Base-by-base conservation (phyloP, 345 rosid genomes). In the Pugionium dolabratum region DNA sequence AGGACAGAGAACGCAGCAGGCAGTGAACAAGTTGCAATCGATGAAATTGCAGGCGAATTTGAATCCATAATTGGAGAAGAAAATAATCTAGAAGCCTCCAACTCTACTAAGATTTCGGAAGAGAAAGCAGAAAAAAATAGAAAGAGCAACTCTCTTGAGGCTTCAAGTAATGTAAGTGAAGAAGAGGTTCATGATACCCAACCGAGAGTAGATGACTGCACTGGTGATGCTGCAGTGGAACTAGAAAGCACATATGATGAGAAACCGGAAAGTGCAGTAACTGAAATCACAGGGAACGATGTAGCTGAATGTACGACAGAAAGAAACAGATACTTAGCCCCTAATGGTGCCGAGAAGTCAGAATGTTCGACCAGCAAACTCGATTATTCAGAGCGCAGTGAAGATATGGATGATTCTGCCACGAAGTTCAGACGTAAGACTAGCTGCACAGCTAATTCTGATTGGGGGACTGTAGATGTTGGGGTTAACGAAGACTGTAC, bases 191-290 rank as follows among this genome's bases (percentile, higher is more conserved):
- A 1, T 27, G 44, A 6, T 45, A 40, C 55, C 48, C 29, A 29
- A 51, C 43, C 51, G 50, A 63, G 41, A 45, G 59, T 40, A 71
- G 59, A 62, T 56, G 46, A 56, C 63, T 39, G 43, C 59, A 28
- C 32, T 52, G 55, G 37, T 72, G 70, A 43, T 53, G 69, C 53
- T 46, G 28, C 8, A 59, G 57, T 47, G 69, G 78, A 67, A 46
- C 27, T 62, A 54, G 74, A 55, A 39, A 55, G 54, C 45, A 67
- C 58, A 62, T 53, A 61, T 54, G 69, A 36, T 53, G 77, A 59
- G 54, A 72, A 72, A 36, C 48, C n/a, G n/a, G 76, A 58, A 28
- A 57, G 29, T 49, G 11, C n/a, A 48, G 54, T 2, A 40, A 25
- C 50, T 32, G 70, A 45, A 47, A 46, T 54, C 57, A 39, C 50